Evolutionary conservation across 1,139 yeast species (phyloP).

Genomic region (Geotrichum restrictum): DNA sequence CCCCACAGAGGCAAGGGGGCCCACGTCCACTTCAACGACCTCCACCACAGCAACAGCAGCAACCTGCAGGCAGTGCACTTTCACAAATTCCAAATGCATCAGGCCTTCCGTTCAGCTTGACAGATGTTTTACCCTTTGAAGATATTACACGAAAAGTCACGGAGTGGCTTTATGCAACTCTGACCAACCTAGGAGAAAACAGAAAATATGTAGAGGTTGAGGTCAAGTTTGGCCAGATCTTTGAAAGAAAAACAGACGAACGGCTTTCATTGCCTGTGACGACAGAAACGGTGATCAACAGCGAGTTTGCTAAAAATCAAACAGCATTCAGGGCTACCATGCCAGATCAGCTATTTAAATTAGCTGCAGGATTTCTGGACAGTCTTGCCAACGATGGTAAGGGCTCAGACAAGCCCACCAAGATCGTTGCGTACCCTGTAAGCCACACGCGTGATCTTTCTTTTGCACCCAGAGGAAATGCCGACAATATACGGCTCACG

Average conservation of each 20-base stretch:
- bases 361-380: conserved; percentile 54
- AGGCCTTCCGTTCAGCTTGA: conserved; percentile 45
- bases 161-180: conserved; percentile 84
- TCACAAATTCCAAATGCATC: conserved; percentile 7
- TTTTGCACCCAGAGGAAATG: conserved; percentile 30
- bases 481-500: conserved; percentile 40
- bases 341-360: conserved; percentile 62
- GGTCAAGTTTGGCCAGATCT: conserved; percentile 72
- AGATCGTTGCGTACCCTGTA: conserved; percentile 18
- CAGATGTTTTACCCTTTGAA: conserved; percentile 75
- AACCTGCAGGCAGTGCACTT: not conserved
- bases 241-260: conserved; percentile 60
- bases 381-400: conserved; percentile 33
- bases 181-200: conserved; percentile 58
- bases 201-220: conserved; percentile 71
- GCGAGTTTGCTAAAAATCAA: conserved; percentile 50
- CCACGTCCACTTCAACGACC: not conserved
- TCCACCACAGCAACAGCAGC: conserved; percentile 8
- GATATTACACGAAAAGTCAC: conserved; percentile 78
- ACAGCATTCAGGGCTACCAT: conserved; percentile 68
- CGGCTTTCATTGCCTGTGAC: conserved; percentile 69
- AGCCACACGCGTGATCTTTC: conserved; percentile 26
- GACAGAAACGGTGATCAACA: conserved; percentile 66
- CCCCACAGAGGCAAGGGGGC: not conserved
- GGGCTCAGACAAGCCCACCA: conserved; percentile 7